These are phyloP conservation scores for Tulasnella sp. DNA, from an alignment of 768 basidiomycete genomes.

Conservation along the genomic window DNA sequence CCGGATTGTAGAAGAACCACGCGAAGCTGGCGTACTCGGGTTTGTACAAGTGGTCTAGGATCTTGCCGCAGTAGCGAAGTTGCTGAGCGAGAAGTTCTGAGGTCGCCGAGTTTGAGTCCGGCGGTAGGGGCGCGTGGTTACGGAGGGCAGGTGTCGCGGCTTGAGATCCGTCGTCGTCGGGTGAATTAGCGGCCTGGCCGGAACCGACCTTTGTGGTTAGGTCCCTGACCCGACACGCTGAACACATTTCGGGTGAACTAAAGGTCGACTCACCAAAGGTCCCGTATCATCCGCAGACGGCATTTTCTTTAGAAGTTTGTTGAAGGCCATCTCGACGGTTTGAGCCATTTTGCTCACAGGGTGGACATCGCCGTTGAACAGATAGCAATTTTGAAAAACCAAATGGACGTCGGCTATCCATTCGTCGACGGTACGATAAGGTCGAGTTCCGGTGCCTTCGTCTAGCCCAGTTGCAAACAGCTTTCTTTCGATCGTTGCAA, in stretches of 20 bases:
- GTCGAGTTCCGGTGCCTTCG: neutral
- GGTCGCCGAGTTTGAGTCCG: neutral
- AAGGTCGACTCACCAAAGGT: neutral
- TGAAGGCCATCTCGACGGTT: constrained; percentile 25
- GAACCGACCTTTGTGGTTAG: neutral
- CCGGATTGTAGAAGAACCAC: constrained; percentile 31
- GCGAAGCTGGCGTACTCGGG: constrained; percentile 24
- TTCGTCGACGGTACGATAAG: constrained; percentile 26
- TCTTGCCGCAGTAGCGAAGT: constrained; percentile 26
- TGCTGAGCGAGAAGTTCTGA: constrained; percentile 24
- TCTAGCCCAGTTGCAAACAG: constrained; percentile 19
- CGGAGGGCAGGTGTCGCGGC: neutral
- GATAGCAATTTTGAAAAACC: constrained; percentile 33
- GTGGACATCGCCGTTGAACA: constrained; percentile 33
- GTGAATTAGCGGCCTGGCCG: neutral
- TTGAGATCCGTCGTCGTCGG: constrained; percentile 1
- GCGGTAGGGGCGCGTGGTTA: neutral
- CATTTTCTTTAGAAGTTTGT: constrained; percentile 24
- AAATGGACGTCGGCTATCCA: constrained; percentile 29
- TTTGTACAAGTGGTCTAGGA: constrained; percentile 26
- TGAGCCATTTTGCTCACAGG: constrained; percentile 25
- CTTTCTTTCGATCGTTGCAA: constrained; percentile 32
- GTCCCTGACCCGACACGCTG: neutral
- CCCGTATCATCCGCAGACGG: constrained; percentile 23
- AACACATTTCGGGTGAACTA: neutral